These are phyloP conservation scores for Aphanomyces invadans DNA, from an alignment of 352 stramenopile genomes.

Conservation along the genomic window DNA sequence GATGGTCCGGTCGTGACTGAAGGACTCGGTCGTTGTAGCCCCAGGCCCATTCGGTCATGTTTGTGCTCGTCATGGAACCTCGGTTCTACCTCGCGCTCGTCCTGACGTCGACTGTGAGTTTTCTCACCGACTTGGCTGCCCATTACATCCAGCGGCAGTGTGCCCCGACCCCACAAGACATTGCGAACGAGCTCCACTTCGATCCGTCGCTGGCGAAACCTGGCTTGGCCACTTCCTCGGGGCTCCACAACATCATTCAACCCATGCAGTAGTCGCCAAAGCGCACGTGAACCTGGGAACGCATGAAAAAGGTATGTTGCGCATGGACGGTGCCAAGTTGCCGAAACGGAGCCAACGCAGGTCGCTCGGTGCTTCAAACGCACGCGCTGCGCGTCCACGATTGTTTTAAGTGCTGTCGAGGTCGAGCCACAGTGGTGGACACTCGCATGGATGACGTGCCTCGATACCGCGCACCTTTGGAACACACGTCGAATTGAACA, in stretches of 20 bases:
- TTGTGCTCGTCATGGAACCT: not conserved
- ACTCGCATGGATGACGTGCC: too few species aligned
- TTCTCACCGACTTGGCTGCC: not conserved
- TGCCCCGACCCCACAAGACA: not conserved
- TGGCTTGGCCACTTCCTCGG: not conserved
- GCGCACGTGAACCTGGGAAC: too few species aligned
- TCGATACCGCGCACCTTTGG: too few species aligned
- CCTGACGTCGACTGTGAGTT: not conserved
- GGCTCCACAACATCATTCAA: not conserved
- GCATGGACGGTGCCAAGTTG: too few species aligned
- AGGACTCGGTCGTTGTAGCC: not conserved
- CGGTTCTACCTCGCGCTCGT: conserved; percentile 7
- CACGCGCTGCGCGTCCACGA: too few species aligned
- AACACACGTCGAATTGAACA: too few species aligned
- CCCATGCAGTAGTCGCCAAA: not conserved
- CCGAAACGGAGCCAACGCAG: too few species aligned
- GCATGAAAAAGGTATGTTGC: too few species aligned
- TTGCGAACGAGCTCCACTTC: not conserved
- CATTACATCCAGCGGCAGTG: conserved; percentile 5
- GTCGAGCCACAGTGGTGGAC: too few species aligned
- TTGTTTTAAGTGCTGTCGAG: too few species aligned
- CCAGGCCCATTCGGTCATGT: not conserved
- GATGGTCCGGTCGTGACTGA: not conserved
- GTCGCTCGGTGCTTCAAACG: too few species aligned
- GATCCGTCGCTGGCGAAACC: not conserved